Evolutionary conservation across 495 filamentous ascomycete species (phyloP).

Genomic region (Neurospora sp.): DNA sequence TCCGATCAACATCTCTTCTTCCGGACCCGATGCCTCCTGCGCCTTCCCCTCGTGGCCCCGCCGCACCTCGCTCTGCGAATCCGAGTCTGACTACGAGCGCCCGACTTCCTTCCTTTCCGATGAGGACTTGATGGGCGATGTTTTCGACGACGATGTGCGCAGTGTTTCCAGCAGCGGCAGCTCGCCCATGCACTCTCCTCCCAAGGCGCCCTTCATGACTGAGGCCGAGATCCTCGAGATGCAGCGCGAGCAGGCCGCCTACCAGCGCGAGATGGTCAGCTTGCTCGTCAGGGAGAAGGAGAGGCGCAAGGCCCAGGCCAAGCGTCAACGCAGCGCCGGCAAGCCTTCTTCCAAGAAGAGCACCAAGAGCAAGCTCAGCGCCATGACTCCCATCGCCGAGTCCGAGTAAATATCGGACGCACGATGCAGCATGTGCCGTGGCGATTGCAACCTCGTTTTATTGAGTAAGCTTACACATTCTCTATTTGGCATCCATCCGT

Average conservation of each 20-base stretch:
- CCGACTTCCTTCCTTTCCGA: constrained; percentile 40
- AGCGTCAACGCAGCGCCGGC: constrained; percentile 18
- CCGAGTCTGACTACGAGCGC: constrained; percentile 27
- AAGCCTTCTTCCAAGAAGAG: constrained; percentile 29
- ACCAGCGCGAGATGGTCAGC: constrained; percentile 37
- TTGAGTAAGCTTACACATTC: constrained; percentile 5
- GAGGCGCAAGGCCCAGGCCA: constrained; percentile 26
- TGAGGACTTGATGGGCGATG: constrained; percentile 34
- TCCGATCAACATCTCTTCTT: constrained; percentile 29
- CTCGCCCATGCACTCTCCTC: constrained; percentile 28
- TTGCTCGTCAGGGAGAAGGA: constrained; percentile 39
- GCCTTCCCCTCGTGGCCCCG: constrained; percentile 44
- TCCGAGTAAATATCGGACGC: constrained; percentile 15
- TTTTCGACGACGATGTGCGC: constrained; percentile 32
- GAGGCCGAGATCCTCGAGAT: constrained; percentile 33
- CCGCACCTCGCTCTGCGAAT: constrained; percentile 32
- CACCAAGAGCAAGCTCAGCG: constrained; percentile 33
- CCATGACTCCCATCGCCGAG: constrained; percentile 42
- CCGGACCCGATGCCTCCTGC: constrained; percentile 30
- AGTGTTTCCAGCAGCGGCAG: constrained; percentile 37
- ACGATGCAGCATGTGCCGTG: constrained; percentile 2
- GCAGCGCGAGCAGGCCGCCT: constrained; percentile 33
- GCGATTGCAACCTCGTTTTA: neutral
- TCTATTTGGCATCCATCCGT: neutral
- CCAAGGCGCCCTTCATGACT: constrained; percentile 10